A percentile compares a stretch with the other conserved stretches of the same genome.
These are phyloP conservation scores for Rhynchospora breviuscula DNA, from an alignment of 176 grass and related monocot species.

Conservation along the genomic window DNA sequence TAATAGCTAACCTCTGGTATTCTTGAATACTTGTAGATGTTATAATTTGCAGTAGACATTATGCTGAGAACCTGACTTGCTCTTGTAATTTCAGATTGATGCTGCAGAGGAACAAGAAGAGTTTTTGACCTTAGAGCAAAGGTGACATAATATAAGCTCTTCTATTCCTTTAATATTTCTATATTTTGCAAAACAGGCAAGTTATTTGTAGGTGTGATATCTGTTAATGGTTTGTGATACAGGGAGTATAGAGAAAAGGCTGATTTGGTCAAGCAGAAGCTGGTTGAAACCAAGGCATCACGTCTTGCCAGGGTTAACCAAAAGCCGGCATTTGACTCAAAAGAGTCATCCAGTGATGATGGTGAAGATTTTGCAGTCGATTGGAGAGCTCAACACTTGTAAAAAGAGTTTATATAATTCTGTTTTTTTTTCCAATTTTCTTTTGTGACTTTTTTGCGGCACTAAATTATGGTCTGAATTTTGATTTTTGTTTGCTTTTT, in stretches of 20 bases:
- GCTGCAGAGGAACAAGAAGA: slow-evolving; percentile 89
- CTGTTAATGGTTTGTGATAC: neutral
- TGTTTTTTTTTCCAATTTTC: neutral
- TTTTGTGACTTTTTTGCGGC: neutral
- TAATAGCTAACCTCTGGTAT: neutral
- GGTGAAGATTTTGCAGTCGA: slow-evolving; percentile 38
- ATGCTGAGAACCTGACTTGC: neutral
- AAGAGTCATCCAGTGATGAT: slow-evolving; percentile 33
- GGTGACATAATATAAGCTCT: slow-evolving; percentile 30
- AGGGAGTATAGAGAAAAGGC: slow-evolving; percentile 47
- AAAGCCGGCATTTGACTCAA: slow-evolving; percentile 24
- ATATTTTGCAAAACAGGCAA: neutral
- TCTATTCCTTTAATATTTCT: neutral
- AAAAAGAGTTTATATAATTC: slow-evolving; percentile 12
- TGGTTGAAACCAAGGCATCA: slow-evolving; percentile 29
- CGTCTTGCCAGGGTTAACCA: slow-evolving; percentile 32
- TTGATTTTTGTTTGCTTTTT: neutral
- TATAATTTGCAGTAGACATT: neutral
- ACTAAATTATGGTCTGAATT: neutral
- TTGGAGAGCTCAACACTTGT: slow-evolving; percentile 52
- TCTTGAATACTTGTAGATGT: neutral
- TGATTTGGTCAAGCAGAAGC: slow-evolving; percentile 46
- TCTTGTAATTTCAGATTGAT: slow-evolving; percentile 59
- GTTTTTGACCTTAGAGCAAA: slow-evolving; percentile 71
- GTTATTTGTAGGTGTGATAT: neutral